A percentile compares a stretch with the other conserved stretches of the same genome.
Conservation (phyloP, 2,329 filamentous ascomycete species). For the Exserohilum turcica region DNA sequence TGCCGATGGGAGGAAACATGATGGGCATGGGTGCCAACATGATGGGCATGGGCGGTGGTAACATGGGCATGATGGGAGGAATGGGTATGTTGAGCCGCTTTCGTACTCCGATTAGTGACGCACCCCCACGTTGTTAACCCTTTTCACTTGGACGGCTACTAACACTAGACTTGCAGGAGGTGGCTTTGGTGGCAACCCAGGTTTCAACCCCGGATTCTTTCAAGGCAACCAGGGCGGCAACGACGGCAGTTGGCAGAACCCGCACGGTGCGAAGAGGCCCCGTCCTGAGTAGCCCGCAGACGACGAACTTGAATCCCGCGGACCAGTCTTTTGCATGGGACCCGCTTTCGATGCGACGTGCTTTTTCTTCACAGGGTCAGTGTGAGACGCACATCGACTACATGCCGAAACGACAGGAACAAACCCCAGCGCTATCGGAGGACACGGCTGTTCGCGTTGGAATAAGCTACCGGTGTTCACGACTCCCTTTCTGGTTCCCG, state of each 20-base stretch:
- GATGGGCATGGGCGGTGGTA: conserved; percentile 42
- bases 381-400: background rate
- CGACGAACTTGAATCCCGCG: background rate
- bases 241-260: conserved; percentile 72
- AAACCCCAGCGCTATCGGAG: background rate
- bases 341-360: background rate
- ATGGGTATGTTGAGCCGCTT: conserved; percentile 36
- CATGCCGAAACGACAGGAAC: background rate
- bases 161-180: conserved; percentile 18
- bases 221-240: conserved; percentile 54
- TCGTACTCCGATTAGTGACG: conserved; percentile 9
- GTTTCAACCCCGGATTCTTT: conserved; percentile 78
- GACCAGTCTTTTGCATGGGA: background rate
- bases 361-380: background rate
- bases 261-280: conserved; percentile 79
- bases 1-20: conserved; percentile 46
- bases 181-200: conserved; percentile 68
- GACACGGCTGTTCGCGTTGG: background rate
- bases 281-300: conserved; percentile 64
- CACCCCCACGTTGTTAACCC: background rate
- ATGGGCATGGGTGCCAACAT: conserved; percentile 50
- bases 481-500: background rate
- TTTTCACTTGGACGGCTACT: conserved; percentile 7
- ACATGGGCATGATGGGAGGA: conserved; percentile 43
- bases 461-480: background rate